A percentile compares a stretch with the other conserved stretches of the same genome.
Conservation (phyloP, 2,329 filamentous ascomycete species). For the Diaporthe sp. region DNA sequence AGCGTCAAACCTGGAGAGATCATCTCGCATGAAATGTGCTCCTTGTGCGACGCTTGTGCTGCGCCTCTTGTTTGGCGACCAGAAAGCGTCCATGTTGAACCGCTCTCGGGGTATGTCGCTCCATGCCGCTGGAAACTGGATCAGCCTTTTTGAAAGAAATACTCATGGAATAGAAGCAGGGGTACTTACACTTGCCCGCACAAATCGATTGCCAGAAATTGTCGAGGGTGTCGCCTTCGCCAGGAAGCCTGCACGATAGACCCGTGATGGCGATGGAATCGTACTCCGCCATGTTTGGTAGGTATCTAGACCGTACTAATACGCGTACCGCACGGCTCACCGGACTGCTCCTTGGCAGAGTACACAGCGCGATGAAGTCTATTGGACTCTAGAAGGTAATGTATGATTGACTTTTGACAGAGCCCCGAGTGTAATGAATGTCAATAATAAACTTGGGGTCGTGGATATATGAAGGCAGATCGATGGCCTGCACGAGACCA, state of each 20-base stretch:
- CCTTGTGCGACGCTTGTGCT: conserved; percentile 1
- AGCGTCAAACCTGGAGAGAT: conserved; percentile 5
- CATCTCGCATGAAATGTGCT: background rate
- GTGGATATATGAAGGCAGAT: background rate
- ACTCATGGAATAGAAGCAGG: background rate
- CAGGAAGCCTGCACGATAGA: conserved; percentile 14
- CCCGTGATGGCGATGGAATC: conserved; percentile 2
- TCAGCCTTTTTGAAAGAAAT: background rate
- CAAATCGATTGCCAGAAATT: conserved; percentile 16
- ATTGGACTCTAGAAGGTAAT: no score
- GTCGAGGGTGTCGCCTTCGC: conserved; percentile 7
- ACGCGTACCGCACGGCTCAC: background rate
- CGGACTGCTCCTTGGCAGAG: background rate
- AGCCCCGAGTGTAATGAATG: background rate
- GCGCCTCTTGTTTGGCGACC: conserved; percentile 9
- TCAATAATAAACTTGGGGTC: background rate
- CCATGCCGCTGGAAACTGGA: background rate
- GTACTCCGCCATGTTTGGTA: background rate
- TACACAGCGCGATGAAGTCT: background rate
- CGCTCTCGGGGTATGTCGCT: conserved; percentile 10
- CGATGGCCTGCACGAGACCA: background rate
- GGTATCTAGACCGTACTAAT: background rate
- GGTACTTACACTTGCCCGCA: background rate
- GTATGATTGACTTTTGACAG: background rate
- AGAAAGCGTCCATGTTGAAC: conserved; percentile 11